A percentile compares a stretch with the other conserved stretches of the same genome.
Evolutionary conservation across 108 stramenopile genomes (phyloP).

Genomic region (Chaetoceros muelleri): DNA sequence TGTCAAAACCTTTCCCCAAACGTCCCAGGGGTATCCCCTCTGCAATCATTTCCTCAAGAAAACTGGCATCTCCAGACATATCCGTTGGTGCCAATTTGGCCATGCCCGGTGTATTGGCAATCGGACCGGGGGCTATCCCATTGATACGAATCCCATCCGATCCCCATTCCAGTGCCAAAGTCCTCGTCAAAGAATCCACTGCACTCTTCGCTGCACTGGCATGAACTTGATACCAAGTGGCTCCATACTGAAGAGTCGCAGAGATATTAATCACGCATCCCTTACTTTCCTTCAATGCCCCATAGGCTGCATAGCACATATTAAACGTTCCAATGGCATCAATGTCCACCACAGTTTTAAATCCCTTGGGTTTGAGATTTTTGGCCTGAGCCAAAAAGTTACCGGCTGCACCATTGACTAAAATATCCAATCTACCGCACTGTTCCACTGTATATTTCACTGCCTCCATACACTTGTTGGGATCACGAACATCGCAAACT

Average conservation of each 20-base stretch:
- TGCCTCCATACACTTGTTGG: slow-evolving; percentile 38
- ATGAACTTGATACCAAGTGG: slow-evolving; percentile 90
- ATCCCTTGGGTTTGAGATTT: slow-evolving; percentile 77
- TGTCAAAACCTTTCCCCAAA: slow-evolving; percentile 63
- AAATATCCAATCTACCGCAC: slow-evolving; percentile 56
- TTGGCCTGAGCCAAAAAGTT: slow-evolving; percentile 85
- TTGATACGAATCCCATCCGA: slow-evolving; percentile 75
- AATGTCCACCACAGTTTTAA: slow-evolving; percentile 89
- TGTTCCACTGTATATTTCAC: slow-evolving; percentile 37
- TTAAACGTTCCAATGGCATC: slow-evolving; percentile 88
- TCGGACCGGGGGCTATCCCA: slow-evolving; percentile 91
- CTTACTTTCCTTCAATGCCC: slow-evolving; percentile 27
- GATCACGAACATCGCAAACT: slow-evolving; percentile 72
- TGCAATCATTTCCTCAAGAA: slow-evolving; percentile 41
- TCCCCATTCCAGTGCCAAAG: slow-evolving; percentile 91
- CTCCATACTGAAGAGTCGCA: slow-evolving; percentile 81
- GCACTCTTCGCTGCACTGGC: slow-evolving; percentile 89
- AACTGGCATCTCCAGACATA: slow-evolving; percentile 16
- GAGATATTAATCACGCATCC: slow-evolving; percentile 83
- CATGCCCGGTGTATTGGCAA: slow-evolving; percentile 87
- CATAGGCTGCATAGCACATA: slow-evolving; percentile 78
- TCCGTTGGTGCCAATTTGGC: slow-evolving; percentile 82
- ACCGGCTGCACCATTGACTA: slow-evolving; percentile 87
- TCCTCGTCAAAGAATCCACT: slow-evolving; percentile 85
- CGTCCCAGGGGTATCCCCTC: slow-evolving; percentile 66